These are phyloP conservation scores for Bipolaris zeicola DNA, from an alignment of 2,329 filamentous ascomycete species.

Conservation along the genomic window DNA sequence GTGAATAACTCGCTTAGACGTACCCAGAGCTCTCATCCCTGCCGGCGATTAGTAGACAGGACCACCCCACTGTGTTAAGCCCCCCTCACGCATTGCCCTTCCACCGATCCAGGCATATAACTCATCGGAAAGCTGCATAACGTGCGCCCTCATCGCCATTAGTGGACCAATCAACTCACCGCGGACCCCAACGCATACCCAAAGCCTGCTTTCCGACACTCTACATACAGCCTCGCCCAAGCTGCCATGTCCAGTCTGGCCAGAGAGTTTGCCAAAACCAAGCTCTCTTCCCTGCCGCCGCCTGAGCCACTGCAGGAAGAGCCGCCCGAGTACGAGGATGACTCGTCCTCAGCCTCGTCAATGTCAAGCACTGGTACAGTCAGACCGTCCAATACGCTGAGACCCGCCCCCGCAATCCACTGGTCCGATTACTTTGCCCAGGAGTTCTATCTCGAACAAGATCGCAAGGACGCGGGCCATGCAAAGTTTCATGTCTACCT, in stretches of 20 bases:
- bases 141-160: conserved; percentile 1
- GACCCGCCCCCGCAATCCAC: conserved; percentile 64
- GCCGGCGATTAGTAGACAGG: conserved; percentile 14
- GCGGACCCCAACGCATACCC: conserved; percentile 8
- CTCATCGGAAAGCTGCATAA: conserved; percentile 9
- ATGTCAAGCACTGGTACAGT: conserved; percentile 93
- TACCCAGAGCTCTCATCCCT: conserved; percentile 13
- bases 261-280: conserved; percentile 77
- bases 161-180: conserved; percentile 13
- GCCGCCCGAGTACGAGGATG: conserved; percentile 58
- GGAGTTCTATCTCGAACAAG: conserved; percentile 73
- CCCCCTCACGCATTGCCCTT: conserved; percentile 13
- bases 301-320: conserved; percentile 55
- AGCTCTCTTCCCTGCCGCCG: conserved; percentile 67
- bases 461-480: conserved; percentile 37
- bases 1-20: conserved; percentile 13
- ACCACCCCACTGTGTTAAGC: conserved; percentile 6
- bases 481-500: conserved; percentile 85
- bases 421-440: conserved; percentile 94
- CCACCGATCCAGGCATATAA: conserved; percentile 13
- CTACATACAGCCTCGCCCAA: conserved; percentile 10
- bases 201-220: conserved; percentile 9
- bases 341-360: conserved; percentile 69
- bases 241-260: conserved; percentile 77
- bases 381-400: conserved; percentile 74